A percentile compares a stretch with the other conserved stretches of the same genome.
Evolutionary conservation across 306 rosid species (phyloP).

Genomic region (Quercus berberidifolia): DNA sequence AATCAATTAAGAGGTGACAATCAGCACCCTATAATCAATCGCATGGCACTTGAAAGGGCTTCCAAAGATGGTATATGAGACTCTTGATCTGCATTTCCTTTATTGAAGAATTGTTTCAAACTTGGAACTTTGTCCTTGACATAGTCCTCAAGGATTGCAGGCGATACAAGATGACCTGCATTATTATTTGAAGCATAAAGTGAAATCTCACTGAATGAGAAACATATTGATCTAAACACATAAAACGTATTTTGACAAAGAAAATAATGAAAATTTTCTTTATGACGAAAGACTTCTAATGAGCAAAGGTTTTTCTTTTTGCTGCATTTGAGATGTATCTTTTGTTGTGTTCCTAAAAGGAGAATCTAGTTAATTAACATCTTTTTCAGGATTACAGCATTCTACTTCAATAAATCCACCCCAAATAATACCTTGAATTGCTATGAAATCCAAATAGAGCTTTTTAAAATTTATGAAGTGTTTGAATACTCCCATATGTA

Average conservation of each 20-base stretch:
- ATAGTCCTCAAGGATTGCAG: conserved; percentile 58
- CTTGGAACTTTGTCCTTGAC: conserved; percentile 69
- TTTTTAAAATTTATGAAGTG: too few species aligned
- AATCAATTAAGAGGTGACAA: conserved; percentile 15
- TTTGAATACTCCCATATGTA: background rate
- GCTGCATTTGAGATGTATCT: too few species aligned
- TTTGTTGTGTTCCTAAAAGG: too few species aligned
- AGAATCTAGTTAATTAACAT: too few species aligned
- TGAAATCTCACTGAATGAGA: background rate
- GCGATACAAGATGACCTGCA: conserved; percentile 62
- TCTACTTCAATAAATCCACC: too few species aligned
- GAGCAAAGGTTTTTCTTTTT: too few species aligned
- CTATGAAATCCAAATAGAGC: too few species aligned
- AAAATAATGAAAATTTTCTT: too few species aligned
- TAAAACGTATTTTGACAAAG: too few species aligned
- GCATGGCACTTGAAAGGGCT: conserved; percentile 76
- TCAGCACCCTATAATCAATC: conserved; percentile 63
- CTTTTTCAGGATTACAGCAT: too few species aligned
- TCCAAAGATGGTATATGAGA: conserved; percentile 70
- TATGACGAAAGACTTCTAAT: too few species aligned
- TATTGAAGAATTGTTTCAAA: conserved; percentile 47
- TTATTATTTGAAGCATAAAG: background rate
- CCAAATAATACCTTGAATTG: too few species aligned
- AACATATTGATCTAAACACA: background rate
- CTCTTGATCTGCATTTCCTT: conserved; percentile 40